Base-by-base conservation (phyloP, 192 early-diverging fungal genomes). In the Coemansia sp. region DNA sequence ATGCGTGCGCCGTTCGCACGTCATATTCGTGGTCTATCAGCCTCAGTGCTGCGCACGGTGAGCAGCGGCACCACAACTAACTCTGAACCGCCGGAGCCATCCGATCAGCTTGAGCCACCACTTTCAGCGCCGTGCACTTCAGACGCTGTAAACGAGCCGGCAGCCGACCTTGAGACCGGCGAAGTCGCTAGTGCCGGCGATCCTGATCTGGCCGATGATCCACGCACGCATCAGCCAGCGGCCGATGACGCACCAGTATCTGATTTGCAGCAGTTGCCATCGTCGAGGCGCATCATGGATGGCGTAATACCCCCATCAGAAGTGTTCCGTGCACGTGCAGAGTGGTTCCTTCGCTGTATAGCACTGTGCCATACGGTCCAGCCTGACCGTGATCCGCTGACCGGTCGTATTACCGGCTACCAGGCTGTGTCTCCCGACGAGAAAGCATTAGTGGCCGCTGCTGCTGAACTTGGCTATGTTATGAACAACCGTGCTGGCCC, bases 381-480 rank as follows among this genome's bases (percentile, higher is more conserved):
- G 27, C 91, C 90, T 0, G 90, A 92, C 58, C 67, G 80, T 24
- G 80, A 84, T 64, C 70, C 80, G 30, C 69, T 80, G 38, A 85
- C 81, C 0, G 80, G 83, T 15, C 66, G 78, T 10, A 75, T 79
- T 25, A 85, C 85, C 25, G 80, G 85, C n/a, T 94, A 93, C 64
- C 86, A 89, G 73, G 86, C 87, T 1, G 83, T 88, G 1, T 92
- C 89, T 12, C 91, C 92, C 12, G 92, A 93, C 59, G 92, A 93
- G 69, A 84, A 87, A 64, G 92, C 92, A 12, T 67, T 93, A 43
- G 89, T 91, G 2, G 84, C 82, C 0, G 91, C 89, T 14, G 92
- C 90, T 6, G 83, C 83, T 13, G 85, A 91, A 55, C 61, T 93
- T n/a, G 85, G 84, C 18, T 91, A 81, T 47, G 78, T 87, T 4